Evolutionary conservation across 1,139 yeast genomes (phyloP), one percentile per base, ranked within the genome.

Genomic region (Diutina mesorugosa): DNA sequence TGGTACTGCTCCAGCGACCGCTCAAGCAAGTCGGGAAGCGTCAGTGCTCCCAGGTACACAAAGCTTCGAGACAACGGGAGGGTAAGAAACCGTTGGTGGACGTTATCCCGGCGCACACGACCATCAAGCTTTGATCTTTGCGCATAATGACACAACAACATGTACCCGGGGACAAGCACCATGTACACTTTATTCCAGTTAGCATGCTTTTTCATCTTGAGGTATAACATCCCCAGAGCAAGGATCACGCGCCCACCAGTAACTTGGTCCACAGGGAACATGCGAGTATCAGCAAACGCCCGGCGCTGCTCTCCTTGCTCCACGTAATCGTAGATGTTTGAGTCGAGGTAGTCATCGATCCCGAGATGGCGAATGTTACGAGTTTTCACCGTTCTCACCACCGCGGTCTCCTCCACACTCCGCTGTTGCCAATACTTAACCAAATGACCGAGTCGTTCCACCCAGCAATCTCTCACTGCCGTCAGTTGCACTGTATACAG

Each of bases 21-120:
- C 12, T 75, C 72, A 48, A 84, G 65, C 54, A 88, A 69, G 61
- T 86, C 93, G 50, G 76, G 66, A 8, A 76, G 74, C 1, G 93
- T 81, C 1, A 80, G 70, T 3, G 75, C 68, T 3, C 95, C 96
- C 1, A 95, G 83, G 67, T 88, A 89, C 3, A 88, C 73, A 66
- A 90, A 91, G 60, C 95, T 85, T 16, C 79, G 80, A 3, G 78
- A 66, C 38, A 91, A 69, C 0, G 91, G 83, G 28, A 90, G 77
- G 0, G 87, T 77, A 55, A 80, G 63, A 60, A 75, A 77, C 60
- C 80, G 84, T 51, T 70, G 67, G 61, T 50, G 53, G n/a, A 29
- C 45, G 10, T n/a, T 32, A n/a, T 30, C 45, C 10, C n/a, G 32
- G 4, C 41, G 32, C 3, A 50, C 45, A n/a, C 18, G 41, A 3